Evolutionary conservation across 495 filamentous ascomycete species (phyloP), one percentile per base, ranked within the genome.

Genomic region (Aspergillus kassunensis): DNA sequence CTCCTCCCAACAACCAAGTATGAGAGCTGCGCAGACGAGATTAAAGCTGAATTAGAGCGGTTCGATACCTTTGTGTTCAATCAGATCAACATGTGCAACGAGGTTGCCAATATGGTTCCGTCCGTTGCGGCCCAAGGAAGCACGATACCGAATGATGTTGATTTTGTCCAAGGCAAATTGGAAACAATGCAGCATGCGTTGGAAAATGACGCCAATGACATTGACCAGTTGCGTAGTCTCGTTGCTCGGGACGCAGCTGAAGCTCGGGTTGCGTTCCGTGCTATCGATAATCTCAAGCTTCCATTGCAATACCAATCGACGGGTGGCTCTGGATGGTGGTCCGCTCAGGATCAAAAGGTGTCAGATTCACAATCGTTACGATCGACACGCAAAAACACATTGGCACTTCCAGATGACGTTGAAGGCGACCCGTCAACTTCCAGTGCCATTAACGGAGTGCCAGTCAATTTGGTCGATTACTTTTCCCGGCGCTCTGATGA

Each of bases 1-100:
- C 74, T 97, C 19, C 79, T 87, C 10, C 81, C 87, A 5, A 96
- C 90, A 0, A 96, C 93, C 7, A 86, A 93, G 49, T 96, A 90
- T 72, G 84, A 86, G 64, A 92, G 96, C 71, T 83, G 95, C 33
- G 80, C 88, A 36, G 87, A 91, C 57, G 80, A 86, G 30, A 72
- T 97, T n/a, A 88, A 95, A 55, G 79, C 80, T 41, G 65, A 87
- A 39, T 86, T 98, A 36, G 80, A 87, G 44, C 62, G 64, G 11
- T 81, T 95, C 53, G 92, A 98, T 64, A 75, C 78, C 16, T 77
- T 80, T 60, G 87, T 96, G 52, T 75, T 85, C 25, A 72, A 76
- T 44, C 86, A 90, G 60, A 89, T 90, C 33, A 68, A 72, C n/a
- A 60, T 72, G 55, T 75, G 70, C 57, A 67, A 74, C 34, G 73